Evolutionary conservation across 352 stramenopile species (phyloP).

Genomic region (Pythium folliculosum): DNA sequence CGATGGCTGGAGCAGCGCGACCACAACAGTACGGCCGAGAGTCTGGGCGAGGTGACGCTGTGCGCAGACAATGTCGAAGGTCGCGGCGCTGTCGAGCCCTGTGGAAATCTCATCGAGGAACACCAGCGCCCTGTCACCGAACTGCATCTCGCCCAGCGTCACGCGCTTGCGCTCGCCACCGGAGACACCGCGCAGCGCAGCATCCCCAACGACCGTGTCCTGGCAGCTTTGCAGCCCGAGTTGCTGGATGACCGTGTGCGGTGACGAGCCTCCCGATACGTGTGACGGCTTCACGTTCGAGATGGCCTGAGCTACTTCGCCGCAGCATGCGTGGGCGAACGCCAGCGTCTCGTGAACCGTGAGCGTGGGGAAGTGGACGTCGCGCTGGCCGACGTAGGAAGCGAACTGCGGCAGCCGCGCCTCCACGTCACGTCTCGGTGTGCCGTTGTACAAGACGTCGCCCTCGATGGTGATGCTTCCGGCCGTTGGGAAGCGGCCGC

Average conservation of each 20-base stretch:
- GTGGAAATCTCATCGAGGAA: constrained; percentile 28
- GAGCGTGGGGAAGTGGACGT: constrained; percentile 10
- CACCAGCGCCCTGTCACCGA: constrained; percentile 38
- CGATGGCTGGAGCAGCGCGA: constrained; percentile 80
- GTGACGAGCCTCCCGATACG: constrained; percentile 1
- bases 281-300: neutral
- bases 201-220: constrained; percentile 47
- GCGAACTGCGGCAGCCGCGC: constrained; percentile 45
- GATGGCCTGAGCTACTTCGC: constrained; percentile 28
- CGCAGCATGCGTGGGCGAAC: constrained; percentile 21
- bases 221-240: constrained; percentile 25
- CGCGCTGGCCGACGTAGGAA: constrained; percentile 39
- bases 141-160: constrained; percentile 79
- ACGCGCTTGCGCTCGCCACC: constrained; percentile 69
- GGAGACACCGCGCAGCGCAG: constrained; percentile 42
- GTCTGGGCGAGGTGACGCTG: constrained; percentile 40
- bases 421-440: constrained; percentile 26
- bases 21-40: constrained; percentile 35
- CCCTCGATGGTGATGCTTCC: constrained; percentile 40
- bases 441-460: constrained; percentile 49
- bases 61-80: constrained; percentile 36
- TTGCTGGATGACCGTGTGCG: constrained; percentile 38
- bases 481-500: constrained; percentile 43
- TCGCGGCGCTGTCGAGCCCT: constrained; percentile 5
- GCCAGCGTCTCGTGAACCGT: constrained; percentile 23